Percentiles rank a stretch among this genome's conserved stretches.
These are phyloP conservation scores for Mediolabrus comicus DNA, from an alignment of 108 stramenopile genomes.

Conservation along the genomic window DNA sequence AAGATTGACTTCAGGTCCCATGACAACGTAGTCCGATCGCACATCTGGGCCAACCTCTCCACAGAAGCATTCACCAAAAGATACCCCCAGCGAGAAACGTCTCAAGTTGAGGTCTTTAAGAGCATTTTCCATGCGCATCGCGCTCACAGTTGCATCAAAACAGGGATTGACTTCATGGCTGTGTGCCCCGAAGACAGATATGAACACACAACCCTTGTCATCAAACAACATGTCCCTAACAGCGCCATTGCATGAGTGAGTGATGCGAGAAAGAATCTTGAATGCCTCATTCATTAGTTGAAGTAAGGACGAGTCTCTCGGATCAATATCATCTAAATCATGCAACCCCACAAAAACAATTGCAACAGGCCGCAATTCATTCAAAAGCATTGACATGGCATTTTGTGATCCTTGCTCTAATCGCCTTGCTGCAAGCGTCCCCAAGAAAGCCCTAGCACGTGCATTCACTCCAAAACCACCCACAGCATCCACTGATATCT, in stretches of 20 bases:
- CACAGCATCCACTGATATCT: conserved; percentile 16
- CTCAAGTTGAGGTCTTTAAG: conserved; percentile 41
- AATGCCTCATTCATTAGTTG: conserved; percentile 48
- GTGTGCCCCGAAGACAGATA: conserved; percentile 55
- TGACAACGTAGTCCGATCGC: conserved; percentile 52
- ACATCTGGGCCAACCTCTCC: conserved; percentile 48
- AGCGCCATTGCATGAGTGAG: conserved; percentile 50
- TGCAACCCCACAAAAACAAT: conserved; percentile 52
- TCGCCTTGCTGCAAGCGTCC: conserved; percentile 44
- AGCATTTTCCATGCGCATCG: conserved; percentile 51
- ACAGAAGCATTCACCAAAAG: conserved; percentile 54
- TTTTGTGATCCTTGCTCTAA: conserved; percentile 45
- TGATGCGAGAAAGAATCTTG: conserved; percentile 47
- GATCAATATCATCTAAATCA: conserved; percentile 49
- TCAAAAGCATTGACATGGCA: conserved; percentile 48
- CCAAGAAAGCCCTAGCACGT: conserved; percentile 37
- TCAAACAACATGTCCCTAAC: conserved; percentile 54
- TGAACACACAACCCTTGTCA: conserved; percentile 61
- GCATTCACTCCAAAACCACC: conserved; percentile 37
- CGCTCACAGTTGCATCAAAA: conserved; percentile 48
- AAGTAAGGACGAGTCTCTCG: conserved; percentile 37
- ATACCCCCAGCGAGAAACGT: conserved; percentile 51
- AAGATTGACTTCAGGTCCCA: conserved; percentile 58
- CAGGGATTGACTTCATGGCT: conserved; percentile 51
- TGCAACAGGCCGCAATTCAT: conserved; percentile 47